A percentile compares a stretch with the other conserved stretches of the same genome.
phyloP scores from a whole-genome alignment of 2,329 filamentous ascomycete genomes.

The Xylariaceae sp. region DNA sequence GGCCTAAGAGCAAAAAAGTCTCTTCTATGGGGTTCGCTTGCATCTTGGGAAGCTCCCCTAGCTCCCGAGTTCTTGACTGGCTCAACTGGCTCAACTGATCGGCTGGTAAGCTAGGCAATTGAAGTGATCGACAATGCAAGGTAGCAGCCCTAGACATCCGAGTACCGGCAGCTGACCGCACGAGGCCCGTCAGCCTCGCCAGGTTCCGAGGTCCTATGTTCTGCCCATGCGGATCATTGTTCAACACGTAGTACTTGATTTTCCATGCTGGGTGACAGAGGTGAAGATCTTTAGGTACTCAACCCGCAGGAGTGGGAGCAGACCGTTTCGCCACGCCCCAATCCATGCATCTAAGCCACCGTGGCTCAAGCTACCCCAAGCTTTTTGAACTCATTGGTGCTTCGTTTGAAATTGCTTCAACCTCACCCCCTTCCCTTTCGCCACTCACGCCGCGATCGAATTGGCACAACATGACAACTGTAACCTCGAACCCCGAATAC shows the following conservation, averaged over 20 bases:
- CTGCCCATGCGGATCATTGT: not conserved
- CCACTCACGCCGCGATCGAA: too few relatives aligned
- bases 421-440: not conserved
- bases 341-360: not conserved
- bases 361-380: not conserved
- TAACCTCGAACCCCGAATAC: too few relatives aligned
- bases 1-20: too few relatives aligned
- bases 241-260: not conserved
- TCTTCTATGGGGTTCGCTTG: too few relatives aligned
- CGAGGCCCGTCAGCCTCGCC: not conserved
- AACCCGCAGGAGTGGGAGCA: too few relatives aligned
- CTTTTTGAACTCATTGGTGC: not conserved
- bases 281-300: not conserved
- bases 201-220: not conserved
- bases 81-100: too few relatives aligned
- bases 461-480: too few relatives aligned
- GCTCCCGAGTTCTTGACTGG: too few relatives aligned
- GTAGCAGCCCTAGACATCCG: not conserved
- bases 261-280: too few relatives aligned
- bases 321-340: not conserved
- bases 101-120: too few relatives aligned
- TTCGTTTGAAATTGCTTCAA: not conserved
- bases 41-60: too few relatives aligned
- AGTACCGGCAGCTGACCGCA: not conserved
- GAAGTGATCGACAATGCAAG: not conserved